Percentiles rank a stretch among this genome's conserved stretches.
These are phyloP conservation scores for Nakataea oryzae DNA, from an alignment of 2,329 filamentous ascomycete genomes.

Conservation along the genomic window DNA sequence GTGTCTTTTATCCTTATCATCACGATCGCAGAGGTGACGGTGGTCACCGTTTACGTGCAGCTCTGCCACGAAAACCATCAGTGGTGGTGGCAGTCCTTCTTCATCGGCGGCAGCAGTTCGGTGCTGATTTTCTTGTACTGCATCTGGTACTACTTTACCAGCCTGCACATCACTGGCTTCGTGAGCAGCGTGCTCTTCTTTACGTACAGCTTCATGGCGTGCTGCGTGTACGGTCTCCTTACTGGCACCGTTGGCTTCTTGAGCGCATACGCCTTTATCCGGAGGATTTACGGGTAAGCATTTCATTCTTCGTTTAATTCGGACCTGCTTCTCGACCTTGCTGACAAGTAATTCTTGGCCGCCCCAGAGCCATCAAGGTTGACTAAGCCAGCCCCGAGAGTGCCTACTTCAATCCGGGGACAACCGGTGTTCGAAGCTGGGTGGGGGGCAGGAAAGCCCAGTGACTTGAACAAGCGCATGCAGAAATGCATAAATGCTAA, in stretches of 20 bases:
- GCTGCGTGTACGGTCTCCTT: constrained; percentile 68
- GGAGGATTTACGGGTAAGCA: constrained; percentile 69
- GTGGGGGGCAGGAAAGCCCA: background rate
- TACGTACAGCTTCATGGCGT: constrained; percentile 73
- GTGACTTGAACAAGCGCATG: background rate
- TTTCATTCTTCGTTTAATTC: background rate
- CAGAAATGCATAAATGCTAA: background rate
- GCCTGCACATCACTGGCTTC: constrained; percentile 72
- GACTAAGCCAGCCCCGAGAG: constrained; percentile 23
- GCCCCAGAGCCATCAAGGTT: constrained; percentile 37
- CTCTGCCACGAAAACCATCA: constrained; percentile 79
- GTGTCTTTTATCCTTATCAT: constrained; percentile 63
- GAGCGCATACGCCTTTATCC: constrained; percentile 73
- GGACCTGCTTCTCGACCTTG: background rate
- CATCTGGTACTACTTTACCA: constrained; percentile 73
- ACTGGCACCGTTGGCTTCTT: constrained; percentile 80
- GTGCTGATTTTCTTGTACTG: constrained; percentile 79
- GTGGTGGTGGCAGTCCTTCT: constrained; percentile 89
- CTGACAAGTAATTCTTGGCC: background rate
- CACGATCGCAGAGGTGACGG: constrained; percentile 72
- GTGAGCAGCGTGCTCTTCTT: constrained; percentile 77
- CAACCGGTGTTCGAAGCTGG: background rate
- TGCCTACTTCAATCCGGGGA: background rate
- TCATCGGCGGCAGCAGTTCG: constrained; percentile 65
- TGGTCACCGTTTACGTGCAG: constrained; percentile 74